A percentile compares a stretch with the other conserved stretches of the same genome.
These are phyloP conservation scores for Podospora conica DNA, from an alignment of 495 filamentous ascomycete genomes.

Conservation along the genomic window DNA sequence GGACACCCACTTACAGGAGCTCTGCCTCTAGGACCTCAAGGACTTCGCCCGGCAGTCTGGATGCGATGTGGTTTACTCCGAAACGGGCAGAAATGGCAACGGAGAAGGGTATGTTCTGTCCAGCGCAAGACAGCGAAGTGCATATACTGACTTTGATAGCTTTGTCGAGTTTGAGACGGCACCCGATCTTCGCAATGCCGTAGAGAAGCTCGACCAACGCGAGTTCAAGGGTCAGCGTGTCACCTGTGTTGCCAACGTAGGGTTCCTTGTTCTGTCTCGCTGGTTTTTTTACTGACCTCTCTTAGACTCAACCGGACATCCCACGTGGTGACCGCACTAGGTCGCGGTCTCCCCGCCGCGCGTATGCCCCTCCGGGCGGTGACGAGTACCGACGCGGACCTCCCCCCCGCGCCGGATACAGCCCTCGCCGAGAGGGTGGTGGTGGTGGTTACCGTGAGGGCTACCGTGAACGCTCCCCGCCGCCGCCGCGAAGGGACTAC, in stretches of 20 bases:
- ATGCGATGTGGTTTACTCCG: conserved; percentile 95
- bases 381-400: conserved; percentile 74
- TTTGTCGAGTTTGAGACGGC: conserved; percentile 98
- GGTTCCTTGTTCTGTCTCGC: background rate
- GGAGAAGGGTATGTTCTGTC: conserved; percentile 73
- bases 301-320: conserved; percentile 54
- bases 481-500: conserved; percentile 58
- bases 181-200: conserved; percentile 78
- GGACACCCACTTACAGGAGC: conserved; percentile 49
- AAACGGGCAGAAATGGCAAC: conserved; percentile 87
- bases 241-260: conserved; percentile 75
- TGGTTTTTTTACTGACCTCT: background rate
- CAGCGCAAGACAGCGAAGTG: background rate
- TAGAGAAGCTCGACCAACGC: conserved; percentile 84
- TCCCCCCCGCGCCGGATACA: conserved; percentile 62
- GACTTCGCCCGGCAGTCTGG: conserved; percentile 97
- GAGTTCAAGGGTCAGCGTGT: conserved; percentile 88
- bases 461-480: conserved; percentile 81
- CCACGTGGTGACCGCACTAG: conserved; percentile 62
- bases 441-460: conserved; percentile 50
- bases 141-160: conserved; percentile 39
- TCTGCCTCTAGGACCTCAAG: conserved; percentile 90
- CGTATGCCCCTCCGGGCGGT: conserved; percentile 57
- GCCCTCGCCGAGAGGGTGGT: conserved; percentile 52
- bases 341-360: conserved; percentile 57